These are phyloP conservation scores for Malus fusca DNA, from an alignment of 306 rosid genomes.

Conservation along the genomic window DNA sequence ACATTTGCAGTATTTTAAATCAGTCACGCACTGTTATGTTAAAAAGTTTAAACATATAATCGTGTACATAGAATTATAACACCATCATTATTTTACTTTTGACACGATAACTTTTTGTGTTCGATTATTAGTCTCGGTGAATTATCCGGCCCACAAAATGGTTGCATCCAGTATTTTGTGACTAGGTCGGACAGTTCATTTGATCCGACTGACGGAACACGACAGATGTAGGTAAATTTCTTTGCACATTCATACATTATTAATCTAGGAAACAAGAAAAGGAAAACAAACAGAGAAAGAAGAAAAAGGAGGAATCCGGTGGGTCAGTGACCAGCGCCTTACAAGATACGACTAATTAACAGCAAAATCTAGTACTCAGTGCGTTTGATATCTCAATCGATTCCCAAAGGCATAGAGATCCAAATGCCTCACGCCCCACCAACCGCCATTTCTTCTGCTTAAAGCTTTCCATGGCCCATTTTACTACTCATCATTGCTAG, in stretches of 20 bases:
- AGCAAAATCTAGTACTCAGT: constrained; percentile 2
- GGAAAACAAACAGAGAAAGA: not conserved
- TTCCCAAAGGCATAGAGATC: constrained; percentile 47
- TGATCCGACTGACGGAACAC: too few species aligned
- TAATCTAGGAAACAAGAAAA: not conserved
- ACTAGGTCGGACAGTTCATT: too few species aligned
- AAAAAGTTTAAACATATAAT: too few species aligned
- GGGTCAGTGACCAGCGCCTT: constrained; percentile 1
- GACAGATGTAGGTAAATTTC: too few species aligned
- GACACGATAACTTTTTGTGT: too few species aligned
- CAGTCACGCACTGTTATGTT: accelerated
- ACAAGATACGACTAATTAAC: not conserved
- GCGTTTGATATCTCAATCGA: constrained; percentile 1
- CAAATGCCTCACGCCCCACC: constrained; percentile 49
- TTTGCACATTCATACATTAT: too few species aligned
- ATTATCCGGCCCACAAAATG: too few species aligned
- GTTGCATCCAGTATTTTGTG: too few species aligned
- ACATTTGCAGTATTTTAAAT: too few species aligned
- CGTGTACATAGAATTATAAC: too few species aligned
- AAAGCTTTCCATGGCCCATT: constrained; percentile 30
- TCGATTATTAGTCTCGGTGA: too few species aligned
- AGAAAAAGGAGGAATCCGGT: constrained; percentile 6
- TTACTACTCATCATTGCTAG: constrained; percentile 27
- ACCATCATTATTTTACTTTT: too few species aligned
- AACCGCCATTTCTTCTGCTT: constrained; percentile 52